Evolutionary conservation across 371 early-diverging fungal genomes (phyloP), one percentile per base, ranked within the genome.

Genomic region (Apophysomyces ossiformis): DNA sequence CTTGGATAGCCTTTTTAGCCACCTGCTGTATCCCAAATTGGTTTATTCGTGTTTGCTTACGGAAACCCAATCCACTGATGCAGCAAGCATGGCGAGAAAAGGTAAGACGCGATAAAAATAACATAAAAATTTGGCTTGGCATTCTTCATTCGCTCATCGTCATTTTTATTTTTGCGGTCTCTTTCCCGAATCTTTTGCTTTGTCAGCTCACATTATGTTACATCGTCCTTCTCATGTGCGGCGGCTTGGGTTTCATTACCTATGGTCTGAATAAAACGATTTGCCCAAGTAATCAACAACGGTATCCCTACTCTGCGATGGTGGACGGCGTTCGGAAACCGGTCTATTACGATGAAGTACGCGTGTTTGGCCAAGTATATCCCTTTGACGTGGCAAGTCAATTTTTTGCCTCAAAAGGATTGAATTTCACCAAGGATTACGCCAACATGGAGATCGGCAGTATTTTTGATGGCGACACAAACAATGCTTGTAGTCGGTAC

Each of bases 51-150:
- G 72, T 78, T 18, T 84, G 84, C 66, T 61, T 83, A 57, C 68
- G 76, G 43, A 81, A 79, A 43, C 70, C 73, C 1, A 72, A 82
- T 58, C 69, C 76, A 32, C 74, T 81, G 69, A 82, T 79, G 54
- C 79, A 85, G 56, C 88, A 87, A 68, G 90, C 90, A 37, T 90
- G 90, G 90, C 74, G 90, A 70, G 90, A 90, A 76, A 90, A 90
- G 67, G 85, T 89, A 71, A 57, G 13, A 56, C 37, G 50, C 7
- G 26, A 37, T 13, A 38, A 36, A 47, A 43, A 46, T 11, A 37
- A 38, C 41, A 21, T 43, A 16, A 7, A 12, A 43, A 45, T 37
- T 59, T 41, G 35, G 57, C 50, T 63, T 57, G 11, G 15, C 57
- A 16, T 16, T 64, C 9, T 37, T 57, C 43, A 36, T 15, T 38